Base-by-base conservation (phyloP, 768 basidiomycete genomes). In the Cystofilobasidium bisporidii region DNA sequence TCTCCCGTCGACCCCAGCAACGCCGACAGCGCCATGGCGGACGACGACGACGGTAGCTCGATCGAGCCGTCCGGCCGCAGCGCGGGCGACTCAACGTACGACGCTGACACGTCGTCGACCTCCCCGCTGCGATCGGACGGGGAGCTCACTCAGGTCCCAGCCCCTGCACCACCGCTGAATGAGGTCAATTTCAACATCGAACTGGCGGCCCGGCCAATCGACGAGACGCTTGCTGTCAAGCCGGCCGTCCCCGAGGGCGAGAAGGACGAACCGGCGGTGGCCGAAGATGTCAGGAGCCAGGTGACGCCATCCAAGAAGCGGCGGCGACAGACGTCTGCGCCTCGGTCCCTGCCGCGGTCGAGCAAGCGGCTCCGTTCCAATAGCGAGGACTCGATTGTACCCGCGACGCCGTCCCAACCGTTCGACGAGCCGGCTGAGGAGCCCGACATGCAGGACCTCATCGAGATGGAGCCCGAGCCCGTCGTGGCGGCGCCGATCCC, bases 61-160 rank as follows among this genome's bases (percentile, higher is more conserved):
- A 2, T 53, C 26, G 58, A 60, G n/a, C 14, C 59, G 20, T 48
- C 43, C 43, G 40, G 40, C 17, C 65, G 48, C 5, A 33, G 26
- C 20, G 56, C 57, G 14, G 30, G 17, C n/a, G 65, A 66, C 4
- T 38, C 58, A 18, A 50, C 45, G 33, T 66, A 66, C 59, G 58
- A 61, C 43, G 65, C 65, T 24, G 65, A 66, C 28, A 33, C 36
- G 5, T 64, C 63, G 18, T 56, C 53, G 18, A 18, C 33, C 2
- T 24, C 33, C 22, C 32, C 47, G 4, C 14, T 26, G 17, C 40
- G 32, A 9, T 26, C 59, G 24, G 32, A 12, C 14, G 20, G 14
- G 3, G 28, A 50, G 18, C 26, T 36, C 6, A 45, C 58, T 15
- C 28, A 55, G 32, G 30, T 36, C 20, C 22, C 43, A 15, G 41